phyloP scores from a whole-genome alignment of 2,329 filamentous ascomycete genomes.

The Juglanconis sp. region DNA sequence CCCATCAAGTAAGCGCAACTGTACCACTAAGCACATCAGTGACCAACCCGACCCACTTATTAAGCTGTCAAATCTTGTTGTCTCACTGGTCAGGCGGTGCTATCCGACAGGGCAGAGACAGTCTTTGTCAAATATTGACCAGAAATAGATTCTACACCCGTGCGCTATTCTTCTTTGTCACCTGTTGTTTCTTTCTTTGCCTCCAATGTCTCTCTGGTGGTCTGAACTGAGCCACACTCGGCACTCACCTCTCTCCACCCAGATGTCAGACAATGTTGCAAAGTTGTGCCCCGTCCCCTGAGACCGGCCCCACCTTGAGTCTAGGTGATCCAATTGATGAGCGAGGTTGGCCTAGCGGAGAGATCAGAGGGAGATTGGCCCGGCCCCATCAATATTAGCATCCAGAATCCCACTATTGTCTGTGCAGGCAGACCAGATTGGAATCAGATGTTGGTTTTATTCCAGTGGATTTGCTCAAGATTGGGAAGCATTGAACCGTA shows the following conservation, averaged over 20 bases:
- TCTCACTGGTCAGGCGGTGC: neutral
- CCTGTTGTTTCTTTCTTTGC: constrained; percentile 45
- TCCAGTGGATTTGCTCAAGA: no score
- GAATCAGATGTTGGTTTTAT: neutral
- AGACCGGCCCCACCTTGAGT: neutral
- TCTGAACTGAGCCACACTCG: constrained; percentile 1
- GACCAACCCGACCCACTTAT: neutral
- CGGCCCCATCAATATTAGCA: neutral
- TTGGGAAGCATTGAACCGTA: no score
- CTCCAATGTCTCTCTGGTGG: constrained; percentile 35
- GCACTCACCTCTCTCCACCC: neutral
- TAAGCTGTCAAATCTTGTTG: neutral
- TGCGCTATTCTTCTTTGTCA: neutral
- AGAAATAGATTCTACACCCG: neutral
- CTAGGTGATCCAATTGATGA: neutral
- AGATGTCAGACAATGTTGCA: neutral
- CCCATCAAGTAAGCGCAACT: neutral
- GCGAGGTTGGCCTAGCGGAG: neutral
- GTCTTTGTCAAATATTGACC: constrained; percentile 23
- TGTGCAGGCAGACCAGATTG: neutral
- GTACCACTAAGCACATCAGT: neutral
- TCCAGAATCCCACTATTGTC: neutral
- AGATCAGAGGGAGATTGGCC: neutral
- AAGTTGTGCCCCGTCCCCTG: neutral
- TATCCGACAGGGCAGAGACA: neutral